A percentile compares a stretch with the other conserved stretches of the same genome.
phyloP scores from a whole-genome alignment of 2,329 filamentous ascomycete species.

The Xylaria sp. region DNA sequence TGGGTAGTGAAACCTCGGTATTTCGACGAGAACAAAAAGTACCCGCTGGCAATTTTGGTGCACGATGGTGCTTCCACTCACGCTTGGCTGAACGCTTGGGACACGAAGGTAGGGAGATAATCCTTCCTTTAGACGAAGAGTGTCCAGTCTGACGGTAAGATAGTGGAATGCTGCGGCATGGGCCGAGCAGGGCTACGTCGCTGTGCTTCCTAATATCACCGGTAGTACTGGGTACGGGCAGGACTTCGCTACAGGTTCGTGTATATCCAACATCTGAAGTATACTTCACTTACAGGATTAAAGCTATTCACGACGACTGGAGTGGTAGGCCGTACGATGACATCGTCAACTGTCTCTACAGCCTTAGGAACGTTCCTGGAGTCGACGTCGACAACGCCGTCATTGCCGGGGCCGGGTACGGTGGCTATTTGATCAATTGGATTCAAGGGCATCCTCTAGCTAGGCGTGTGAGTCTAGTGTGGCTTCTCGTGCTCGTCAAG shows the following conservation, averaged over 20 bases:
- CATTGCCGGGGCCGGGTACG: constrained; percentile 64
- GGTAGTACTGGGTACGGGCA: constrained; percentile 68
- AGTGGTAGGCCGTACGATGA: constrained; percentile 66
- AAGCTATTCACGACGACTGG: constrained; percentile 63
- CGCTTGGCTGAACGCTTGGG: constrained; percentile 66
- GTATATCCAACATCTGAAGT: background rate
- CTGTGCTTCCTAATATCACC: constrained; percentile 68
- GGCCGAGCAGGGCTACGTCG: constrained; percentile 70
- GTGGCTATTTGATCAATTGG: constrained; percentile 72
- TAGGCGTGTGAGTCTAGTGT: constrained; percentile 51
- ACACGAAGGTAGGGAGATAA: constrained; percentile 51
- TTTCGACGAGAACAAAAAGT: constrained; percentile 52
- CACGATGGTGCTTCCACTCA: constrained; percentile 56
- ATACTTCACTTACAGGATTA: constrained; percentile 49
- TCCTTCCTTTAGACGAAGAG: background rate
- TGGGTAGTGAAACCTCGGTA: constrained; percentile 55
- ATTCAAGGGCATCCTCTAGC: constrained; percentile 65
- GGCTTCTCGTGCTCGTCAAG: background rate
- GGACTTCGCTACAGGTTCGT: constrained; percentile 50
- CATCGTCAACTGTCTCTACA: constrained; percentile 60
- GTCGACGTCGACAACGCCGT: constrained; percentile 65
- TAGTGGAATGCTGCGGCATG: constrained; percentile 66
- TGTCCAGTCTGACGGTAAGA: constrained; percentile 2
- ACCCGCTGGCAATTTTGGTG: constrained; percentile 54
- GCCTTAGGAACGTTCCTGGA: constrained; percentile 62